These are phyloP conservation scores for Boletales sp. DNA, from an alignment of 768 basidiomycete species.

Conservation along the genomic window DNA sequence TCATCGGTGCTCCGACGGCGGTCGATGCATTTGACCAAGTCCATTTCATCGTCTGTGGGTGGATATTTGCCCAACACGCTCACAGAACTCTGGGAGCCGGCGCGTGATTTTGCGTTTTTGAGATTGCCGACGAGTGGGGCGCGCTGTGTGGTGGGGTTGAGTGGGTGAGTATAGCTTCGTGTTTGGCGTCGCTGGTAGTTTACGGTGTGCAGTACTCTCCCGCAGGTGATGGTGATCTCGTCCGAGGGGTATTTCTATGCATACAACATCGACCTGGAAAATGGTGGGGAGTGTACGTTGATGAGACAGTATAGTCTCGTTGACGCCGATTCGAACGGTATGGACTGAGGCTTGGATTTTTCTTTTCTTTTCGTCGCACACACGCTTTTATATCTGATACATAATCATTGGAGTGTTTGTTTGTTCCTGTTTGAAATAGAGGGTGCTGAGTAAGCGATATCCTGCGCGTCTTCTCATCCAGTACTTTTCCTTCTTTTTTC, in stretches of 20 bases:
- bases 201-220: constrained; percentile 63
- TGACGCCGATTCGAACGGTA: constrained; percentile 24
- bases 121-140: constrained; percentile 76
- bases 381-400: too few species aligned
- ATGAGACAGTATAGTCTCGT: constrained; percentile 84
- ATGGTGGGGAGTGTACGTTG: constrained; percentile 91
- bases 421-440: constrained; percentile 19
- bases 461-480: neutral
- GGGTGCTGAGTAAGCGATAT: constrained; percentile 12
- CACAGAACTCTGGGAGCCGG: constrained; percentile 96
- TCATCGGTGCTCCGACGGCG: constrained; percentile 65
- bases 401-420: constrained; percentile 1
- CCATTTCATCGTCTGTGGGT: constrained; percentile 73
- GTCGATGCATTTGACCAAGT: constrained; percentile 73
- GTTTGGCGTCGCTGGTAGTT: neutral
- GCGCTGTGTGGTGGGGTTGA: constrained; percentile 84
- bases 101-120: constrained; percentile 89
- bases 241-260: constrained; percentile 95
- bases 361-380: neutral
- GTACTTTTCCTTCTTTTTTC: neutral
- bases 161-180: constrained; percentile 56
- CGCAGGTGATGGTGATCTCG: constrained; percentile 96
- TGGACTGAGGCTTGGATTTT: constrained; percentile 21
- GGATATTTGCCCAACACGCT: constrained; percentile 85
- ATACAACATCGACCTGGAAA: constrained; percentile 94